Conservation (phyloP, 768 basidiomycete species). For the Omphalotus guepiniiformis region DNA sequence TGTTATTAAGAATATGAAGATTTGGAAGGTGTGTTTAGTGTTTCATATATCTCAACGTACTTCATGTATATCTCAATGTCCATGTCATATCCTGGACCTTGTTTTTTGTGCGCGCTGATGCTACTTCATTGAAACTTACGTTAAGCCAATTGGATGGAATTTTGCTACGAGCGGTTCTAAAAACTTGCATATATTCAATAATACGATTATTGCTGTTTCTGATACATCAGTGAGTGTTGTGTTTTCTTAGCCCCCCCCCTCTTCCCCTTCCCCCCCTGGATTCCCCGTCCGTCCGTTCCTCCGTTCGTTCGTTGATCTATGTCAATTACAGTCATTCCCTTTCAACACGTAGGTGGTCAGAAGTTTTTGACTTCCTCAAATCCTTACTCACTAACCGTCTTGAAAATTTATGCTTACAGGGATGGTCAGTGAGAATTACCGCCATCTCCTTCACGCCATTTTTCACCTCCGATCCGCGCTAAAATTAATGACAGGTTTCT, state of each 20-base stretch:
- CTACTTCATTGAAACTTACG: not conserved
- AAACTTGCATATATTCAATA: slow-evolving; percentile 51
- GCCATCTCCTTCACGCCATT: too few relatives aligned
- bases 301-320: not conserved
- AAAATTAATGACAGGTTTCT: slow-evolving; percentile 38
- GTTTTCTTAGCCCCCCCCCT: not conserved
- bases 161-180: slow-evolving; percentile 47
- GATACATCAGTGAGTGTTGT: slow-evolving; percentile 29
- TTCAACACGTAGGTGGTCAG: slow-evolving; percentile 49
- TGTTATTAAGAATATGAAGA: slow-evolving; percentile 53
- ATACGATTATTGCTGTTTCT: slow-evolving; percentile 50
- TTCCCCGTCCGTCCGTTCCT: not conserved
- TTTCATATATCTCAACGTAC: not conserved
- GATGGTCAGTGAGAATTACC: slow-evolving; percentile 37
- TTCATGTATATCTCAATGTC: slow-evolving; percentile 9
- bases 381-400: not conserved
- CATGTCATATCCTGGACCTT: not conserved
- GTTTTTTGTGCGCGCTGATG: not conserved
- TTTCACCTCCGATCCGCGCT: not conserved
- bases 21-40: slow-evolving; percentile 39
- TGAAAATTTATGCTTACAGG: slow-evolving; percentile 16
- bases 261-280: not conserved
- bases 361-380: not conserved
- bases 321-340: slow-evolving; percentile 41
- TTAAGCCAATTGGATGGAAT: slow-evolving; percentile 55